Conservation (phyloP, 139 green algal species). For the Choricystis sp. region DNA sequence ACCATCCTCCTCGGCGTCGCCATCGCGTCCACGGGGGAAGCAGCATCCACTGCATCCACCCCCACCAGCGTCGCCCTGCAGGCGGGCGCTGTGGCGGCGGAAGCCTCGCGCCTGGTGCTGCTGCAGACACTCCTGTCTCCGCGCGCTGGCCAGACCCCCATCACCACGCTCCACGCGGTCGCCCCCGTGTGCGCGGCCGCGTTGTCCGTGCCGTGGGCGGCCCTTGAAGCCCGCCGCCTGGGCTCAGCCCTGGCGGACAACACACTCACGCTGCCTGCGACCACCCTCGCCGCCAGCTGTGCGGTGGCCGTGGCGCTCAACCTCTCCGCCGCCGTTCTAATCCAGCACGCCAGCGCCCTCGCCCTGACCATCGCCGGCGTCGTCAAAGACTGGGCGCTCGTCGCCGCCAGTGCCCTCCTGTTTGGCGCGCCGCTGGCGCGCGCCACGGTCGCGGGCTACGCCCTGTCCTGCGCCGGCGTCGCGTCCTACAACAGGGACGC, state of each 20-base stretch:
- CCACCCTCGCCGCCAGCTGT: not conserved
- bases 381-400: slow-evolving; percentile 59
- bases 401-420: slow-evolving; percentile 26
- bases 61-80: slow-evolving; percentile 6
- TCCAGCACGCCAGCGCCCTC: slow-evolving; percentile 63
- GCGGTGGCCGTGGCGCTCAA: slow-evolving; percentile 37
- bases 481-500: not conserved
- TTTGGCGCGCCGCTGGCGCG: slow-evolving; percentile 1
- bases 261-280: not conserved
- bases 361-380: slow-evolving; percentile 76
- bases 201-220: not conserved
- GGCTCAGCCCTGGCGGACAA: not conserved
- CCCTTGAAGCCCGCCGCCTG: not conserved
- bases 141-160: slow-evolving; percentile 73
- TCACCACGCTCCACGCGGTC: slow-evolving; percentile 73
- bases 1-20: slow-evolving; percentile 28
- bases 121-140: slow-evolving; percentile 60
- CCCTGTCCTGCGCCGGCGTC: not conserved
- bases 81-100: not conserved
- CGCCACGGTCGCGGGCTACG: not conserved
- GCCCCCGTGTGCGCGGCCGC: slow-evolving; percentile 19
- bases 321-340: slow-evolving; percentile 74
- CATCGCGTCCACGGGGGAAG: slow-evolving; percentile 31
- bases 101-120: slow-evolving; percentile 17
- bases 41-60: slow-evolving; percentile 6